Percentiles rank a stretch among this genome's conserved stretches.
Conservation (phyloP, 441 rosid species). For the Hura crepitans region DNA sequence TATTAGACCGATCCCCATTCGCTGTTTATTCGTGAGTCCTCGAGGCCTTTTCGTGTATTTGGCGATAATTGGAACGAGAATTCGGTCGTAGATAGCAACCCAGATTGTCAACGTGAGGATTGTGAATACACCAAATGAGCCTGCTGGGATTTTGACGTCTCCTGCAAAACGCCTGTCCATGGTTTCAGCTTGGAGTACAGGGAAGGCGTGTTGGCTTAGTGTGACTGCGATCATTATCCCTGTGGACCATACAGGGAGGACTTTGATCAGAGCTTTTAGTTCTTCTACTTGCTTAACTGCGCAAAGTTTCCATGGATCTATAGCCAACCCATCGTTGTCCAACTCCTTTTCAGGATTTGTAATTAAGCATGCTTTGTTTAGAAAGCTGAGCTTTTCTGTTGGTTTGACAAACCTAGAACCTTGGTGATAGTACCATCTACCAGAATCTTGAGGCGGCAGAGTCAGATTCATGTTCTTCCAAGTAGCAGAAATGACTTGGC, state of each 20-base stretch:
- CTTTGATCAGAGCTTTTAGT: conserved; percentile 42
- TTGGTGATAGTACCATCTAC: conserved; percentile 24
- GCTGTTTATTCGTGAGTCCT: conserved; percentile 36
- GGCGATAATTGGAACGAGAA: conserved; percentile 34
- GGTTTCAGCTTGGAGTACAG: conserved; percentile 36
- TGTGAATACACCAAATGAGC: conserved; percentile 35
- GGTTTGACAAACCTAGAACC: conserved; percentile 36
- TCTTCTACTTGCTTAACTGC: conserved; percentile 64
- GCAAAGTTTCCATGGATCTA: conserved; percentile 51
- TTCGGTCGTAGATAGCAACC: conserved; percentile 42
- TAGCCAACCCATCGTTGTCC: conserved; percentile 35
- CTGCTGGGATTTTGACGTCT: conserved; percentile 33
- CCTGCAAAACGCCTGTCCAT: conserved; percentile 40
- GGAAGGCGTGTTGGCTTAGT: conserved; percentile 42
- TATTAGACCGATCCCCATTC: conserved; percentile 45
- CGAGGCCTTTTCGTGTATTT: conserved; percentile 25
- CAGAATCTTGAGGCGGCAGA: conserved; percentile 21
- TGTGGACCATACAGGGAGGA: conserved; percentile 50
- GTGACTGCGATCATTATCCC: conserved; percentile 39
- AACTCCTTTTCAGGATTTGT: conserved; percentile 36
- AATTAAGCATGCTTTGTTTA: conserved; percentile 58
- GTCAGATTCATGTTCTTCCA: conserved; percentile 27
- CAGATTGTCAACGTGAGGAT: conserved; percentile 38
- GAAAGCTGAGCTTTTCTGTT: conserved; percentile 42
- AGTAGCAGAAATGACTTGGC: conserved; percentile 29